A percentile compares a stretch with the other conserved stretches of the same genome.
These are phyloP conservation scores for Saturnispora diversa DNA, from an alignment of 805 yeast genomes.

Conservation along the genomic window DNA sequence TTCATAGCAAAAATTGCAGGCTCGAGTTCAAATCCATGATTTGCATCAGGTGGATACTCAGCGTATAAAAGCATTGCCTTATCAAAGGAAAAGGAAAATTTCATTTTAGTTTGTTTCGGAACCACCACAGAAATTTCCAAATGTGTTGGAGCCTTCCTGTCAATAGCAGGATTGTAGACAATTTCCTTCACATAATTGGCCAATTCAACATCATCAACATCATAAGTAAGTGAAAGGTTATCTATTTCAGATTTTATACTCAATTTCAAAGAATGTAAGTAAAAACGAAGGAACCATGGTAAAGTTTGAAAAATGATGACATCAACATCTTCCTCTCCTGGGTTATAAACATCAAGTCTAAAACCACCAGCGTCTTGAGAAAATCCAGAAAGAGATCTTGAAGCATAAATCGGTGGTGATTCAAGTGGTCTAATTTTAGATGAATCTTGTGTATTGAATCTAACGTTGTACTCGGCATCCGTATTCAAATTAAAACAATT, in stretches of 20 bases:
- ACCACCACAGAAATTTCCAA: slow-evolving; percentile 58
- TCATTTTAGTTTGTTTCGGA: slow-evolving; percentile 56
- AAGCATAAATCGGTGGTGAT: slow-evolving; percentile 59
- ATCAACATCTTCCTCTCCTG: slow-evolving; percentile 38
- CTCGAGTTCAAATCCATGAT: slow-evolving; percentile 92
- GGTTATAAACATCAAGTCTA: slow-evolving; percentile 70
- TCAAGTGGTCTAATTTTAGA: slow-evolving; percentile 32
- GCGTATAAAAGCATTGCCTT: slow-evolving; percentile 75
- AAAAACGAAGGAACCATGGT: slow-evolving; percentile 90
- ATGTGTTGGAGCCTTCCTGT: slow-evolving; percentile 75
- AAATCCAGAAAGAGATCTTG: slow-evolving; percentile 84
- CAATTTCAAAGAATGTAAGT: slow-evolving; percentile 57
- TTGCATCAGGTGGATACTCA: slow-evolving; percentile 99
- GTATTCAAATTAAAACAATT: slow-evolving; percentile 23
- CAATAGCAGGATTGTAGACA: slow-evolving; percentile 68
- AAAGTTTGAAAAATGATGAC: slow-evolving; percentile 69
- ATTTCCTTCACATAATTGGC: slow-evolving; percentile 40
- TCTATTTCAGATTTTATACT: slow-evolving; percentile 20
- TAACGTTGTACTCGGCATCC: slow-evolving; percentile 30
- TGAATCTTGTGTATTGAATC: slow-evolving; percentile 40
- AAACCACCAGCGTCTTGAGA: slow-evolving; percentile 90
- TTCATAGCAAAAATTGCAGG: slow-evolving; percentile 74
- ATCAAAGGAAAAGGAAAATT: slow-evolving; percentile 72
- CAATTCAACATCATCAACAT: slow-evolving; percentile 23
- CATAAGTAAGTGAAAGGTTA: slow-evolving; percentile 12